Percentiles rank a stretch among this genome's conserved stretches.
Conservation (phyloP, 192 early-diverging fungal species). For the Powellomyces hirtus region DNA sequence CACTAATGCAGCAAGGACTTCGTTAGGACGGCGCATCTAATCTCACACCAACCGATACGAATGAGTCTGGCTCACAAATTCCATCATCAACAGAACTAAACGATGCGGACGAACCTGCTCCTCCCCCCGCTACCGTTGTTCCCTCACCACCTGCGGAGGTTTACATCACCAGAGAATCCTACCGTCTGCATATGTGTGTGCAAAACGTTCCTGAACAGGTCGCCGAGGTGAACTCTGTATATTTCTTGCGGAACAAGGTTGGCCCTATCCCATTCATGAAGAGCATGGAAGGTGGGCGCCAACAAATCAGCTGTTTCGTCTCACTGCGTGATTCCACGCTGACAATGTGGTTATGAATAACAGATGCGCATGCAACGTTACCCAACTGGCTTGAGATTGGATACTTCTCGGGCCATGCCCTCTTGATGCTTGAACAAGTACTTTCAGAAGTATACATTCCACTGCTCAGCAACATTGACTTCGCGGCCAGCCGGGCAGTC, state of each 20-base stretch:
- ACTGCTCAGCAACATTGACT: conserved; percentile 40
- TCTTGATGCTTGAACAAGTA: conserved; percentile 58
- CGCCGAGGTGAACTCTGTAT: conserved; percentile 55
- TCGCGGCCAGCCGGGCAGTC: conserved; percentile 11
- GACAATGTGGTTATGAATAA: too few relatives aligned
- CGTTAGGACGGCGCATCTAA: too few relatives aligned
- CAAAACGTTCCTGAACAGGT: conserved; percentile 49
- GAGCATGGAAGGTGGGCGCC: conserved; percentile 36
- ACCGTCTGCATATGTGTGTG: conserved; percentile 45
- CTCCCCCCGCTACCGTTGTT: background rate
- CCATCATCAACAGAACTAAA: too few relatives aligned
- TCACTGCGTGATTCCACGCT: too few relatives aligned
- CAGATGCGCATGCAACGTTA: conserved; percentile 41
- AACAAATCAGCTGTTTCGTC: too few relatives aligned
- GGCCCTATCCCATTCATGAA: conserved; percentile 42
- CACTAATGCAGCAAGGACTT: too few relatives aligned
- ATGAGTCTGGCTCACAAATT: too few relatives aligned
- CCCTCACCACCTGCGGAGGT: background rate
- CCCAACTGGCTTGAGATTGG: conserved; percentile 50
- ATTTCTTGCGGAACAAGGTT: conserved; percentile 47
- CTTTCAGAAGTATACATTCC: conserved; percentile 58
- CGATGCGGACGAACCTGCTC: background rate
- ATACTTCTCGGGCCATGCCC: conserved; percentile 51
- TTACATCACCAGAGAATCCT: conserved; percentile 26
- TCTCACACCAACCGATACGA: too few relatives aligned